Conservation (phyloP, 2,329 filamentous ascomycete species). For the Cercospora janseana region DNA sequence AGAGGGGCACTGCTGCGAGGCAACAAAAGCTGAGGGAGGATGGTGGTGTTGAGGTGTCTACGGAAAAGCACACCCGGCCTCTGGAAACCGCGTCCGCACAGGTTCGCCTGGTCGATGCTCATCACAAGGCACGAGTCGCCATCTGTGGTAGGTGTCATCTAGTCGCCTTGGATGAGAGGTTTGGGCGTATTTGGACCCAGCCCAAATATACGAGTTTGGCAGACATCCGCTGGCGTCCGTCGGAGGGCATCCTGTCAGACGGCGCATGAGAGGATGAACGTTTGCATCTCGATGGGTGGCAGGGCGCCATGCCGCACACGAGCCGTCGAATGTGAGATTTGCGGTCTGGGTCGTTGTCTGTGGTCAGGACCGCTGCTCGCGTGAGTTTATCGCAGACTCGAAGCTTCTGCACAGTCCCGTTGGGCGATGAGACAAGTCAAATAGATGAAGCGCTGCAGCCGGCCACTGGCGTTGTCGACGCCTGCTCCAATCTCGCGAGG, state of each 20-base stretch:
- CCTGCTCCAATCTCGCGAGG: conserved; percentile 8
- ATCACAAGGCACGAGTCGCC: too few species aligned
- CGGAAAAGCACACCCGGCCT: too few species aligned
- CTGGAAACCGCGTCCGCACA: too few species aligned
- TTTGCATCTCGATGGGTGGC: neutral
- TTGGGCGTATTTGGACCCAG: neutral
- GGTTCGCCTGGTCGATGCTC: too few species aligned
- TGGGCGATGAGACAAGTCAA: neutral
- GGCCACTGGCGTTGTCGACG: conserved; percentile 3
- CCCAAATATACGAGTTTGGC: conserved; percentile 3
- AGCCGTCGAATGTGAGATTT: neutral
- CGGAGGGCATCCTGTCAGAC: neutral
- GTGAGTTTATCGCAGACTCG: too few species aligned
- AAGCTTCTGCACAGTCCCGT: neutral
- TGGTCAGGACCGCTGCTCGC: too few species aligned
- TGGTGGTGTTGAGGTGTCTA: too few species aligned
- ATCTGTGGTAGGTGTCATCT: too few species aligned
- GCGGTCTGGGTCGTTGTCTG: neutral
- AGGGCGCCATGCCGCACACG: neutral
- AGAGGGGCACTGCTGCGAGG: too few species aligned
- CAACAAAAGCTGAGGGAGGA: too few species aligned
- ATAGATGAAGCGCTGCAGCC: conserved; percentile 14
- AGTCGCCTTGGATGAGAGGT: too few species aligned
- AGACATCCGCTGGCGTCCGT: conserved; percentile 6
- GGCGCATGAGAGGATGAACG: neutral